Evolutionary conservation across 129 eudicot species (phyloP).

Genomic region (Mikania micrantha): DNA sequence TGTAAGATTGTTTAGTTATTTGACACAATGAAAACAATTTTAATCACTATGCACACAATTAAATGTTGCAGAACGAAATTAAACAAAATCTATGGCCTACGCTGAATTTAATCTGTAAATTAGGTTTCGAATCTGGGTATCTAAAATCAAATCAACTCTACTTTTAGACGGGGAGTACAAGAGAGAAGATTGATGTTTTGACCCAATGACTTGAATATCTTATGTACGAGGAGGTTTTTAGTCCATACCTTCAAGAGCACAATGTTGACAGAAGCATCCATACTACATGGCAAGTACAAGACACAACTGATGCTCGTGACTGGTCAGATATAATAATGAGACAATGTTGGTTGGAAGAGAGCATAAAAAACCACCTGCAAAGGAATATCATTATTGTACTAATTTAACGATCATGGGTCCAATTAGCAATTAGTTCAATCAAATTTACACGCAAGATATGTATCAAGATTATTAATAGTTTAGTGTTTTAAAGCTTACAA

Average conservation of each 20-base stretch:
- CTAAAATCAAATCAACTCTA: background rate
- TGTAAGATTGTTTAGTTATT: background rate
- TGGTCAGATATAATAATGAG: slow-evolving; percentile 28
- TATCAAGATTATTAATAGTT: slow-evolving; percentile 1
- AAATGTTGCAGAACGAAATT: background rate
- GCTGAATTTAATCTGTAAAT: background rate
- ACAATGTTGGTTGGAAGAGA: slow-evolving; percentile 20
- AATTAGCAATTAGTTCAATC: slow-evolving; percentile 2
- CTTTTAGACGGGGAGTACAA: background rate
- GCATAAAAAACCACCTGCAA: slow-evolving; percentile 39
- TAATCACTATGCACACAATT: background rate
- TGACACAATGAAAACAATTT: background rate
- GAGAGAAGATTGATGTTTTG: slow-evolving; percentile 11
- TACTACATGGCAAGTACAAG: slow-evolving; percentile 27
- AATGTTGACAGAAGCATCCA: slow-evolving; percentile 6
- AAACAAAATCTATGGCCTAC: background rate
- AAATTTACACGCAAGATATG: background rate
- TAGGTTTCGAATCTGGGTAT: slow-evolving; percentile 2
- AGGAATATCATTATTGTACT: background rate
- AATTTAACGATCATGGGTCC: background rate
- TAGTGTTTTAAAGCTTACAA: background rate
- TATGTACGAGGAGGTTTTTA: background rate
- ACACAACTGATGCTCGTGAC: slow-evolving; percentile 42
- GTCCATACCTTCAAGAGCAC: slow-evolving; percentile 40
- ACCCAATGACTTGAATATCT: background rate